Conservation (phyloP, 805 yeast genomes). For the Starmerella stellata region DNA sequence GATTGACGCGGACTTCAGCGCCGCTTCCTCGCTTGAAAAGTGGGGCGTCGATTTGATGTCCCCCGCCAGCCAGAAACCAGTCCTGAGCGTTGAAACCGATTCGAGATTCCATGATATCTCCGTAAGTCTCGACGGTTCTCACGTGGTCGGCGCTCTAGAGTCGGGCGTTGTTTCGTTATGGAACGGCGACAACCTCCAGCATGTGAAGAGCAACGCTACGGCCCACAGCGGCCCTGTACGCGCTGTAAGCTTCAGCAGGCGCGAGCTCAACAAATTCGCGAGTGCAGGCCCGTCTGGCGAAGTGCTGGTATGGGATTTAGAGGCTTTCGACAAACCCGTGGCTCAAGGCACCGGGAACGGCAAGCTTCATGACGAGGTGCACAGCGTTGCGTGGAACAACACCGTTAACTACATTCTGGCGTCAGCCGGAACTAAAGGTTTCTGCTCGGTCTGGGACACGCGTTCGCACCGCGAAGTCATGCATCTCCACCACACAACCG, state of each 20-base stretch:
- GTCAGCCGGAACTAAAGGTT: slow-evolving; percentile 67
- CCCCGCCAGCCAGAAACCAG: slow-evolving; percentile 16
- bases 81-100: slow-evolving; percentile 14
- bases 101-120: slow-evolving; percentile 36
- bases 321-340: slow-evolving; percentile 33
- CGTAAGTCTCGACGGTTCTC: slow-evolving; percentile 10
- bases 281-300: slow-evolving; percentile 85
- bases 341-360: slow-evolving; percentile 65
- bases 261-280: slow-evolving; percentile 52
- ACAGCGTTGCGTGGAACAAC: slow-evolving; percentile 77
- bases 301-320: slow-evolving; percentile 76
- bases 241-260: slow-evolving; percentile 58
- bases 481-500: slow-evolving; percentile 51
- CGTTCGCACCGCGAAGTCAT: slow-evolving; percentile 74
- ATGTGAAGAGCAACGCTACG: slow-evolving; percentile 24
- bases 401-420: slow-evolving; percentile 74
- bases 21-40: slow-evolving; percentile 58
- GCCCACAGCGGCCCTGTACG: slow-evolving; percentile 40
- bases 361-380: slow-evolving; percentile 56
- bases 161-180: slow-evolving; percentile 64
- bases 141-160: slow-evolving; percentile 76
- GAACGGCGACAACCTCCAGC: slow-evolving; percentile 29
- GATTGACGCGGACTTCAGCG: slow-evolving; percentile 69
- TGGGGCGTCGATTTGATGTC: slow-evolving; percentile 39
- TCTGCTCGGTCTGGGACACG: slow-evolving; percentile 85